These are phyloP conservation scores for Cyberlindnera suaveolens DNA, from an alignment of 805 yeast genomes.

Conservation along the genomic window DNA sequence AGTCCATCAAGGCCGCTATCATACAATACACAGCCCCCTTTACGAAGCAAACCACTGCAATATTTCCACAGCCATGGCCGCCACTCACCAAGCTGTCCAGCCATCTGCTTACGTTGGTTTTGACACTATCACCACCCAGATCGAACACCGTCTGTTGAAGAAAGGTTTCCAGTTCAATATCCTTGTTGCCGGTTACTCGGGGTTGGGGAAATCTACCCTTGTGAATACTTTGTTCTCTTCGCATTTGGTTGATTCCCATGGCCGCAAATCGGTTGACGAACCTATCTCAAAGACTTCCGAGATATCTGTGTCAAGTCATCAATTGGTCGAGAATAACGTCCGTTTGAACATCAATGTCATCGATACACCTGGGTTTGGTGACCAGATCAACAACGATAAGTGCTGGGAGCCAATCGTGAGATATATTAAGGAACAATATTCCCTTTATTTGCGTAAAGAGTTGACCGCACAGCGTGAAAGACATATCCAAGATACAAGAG, in stretches of 20 bases:
- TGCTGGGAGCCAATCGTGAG: constrained; percentile 96
- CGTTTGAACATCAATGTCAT: constrained; percentile 79
- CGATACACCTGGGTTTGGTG: constrained; percentile 98
- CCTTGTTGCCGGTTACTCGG: constrained; percentile 91
- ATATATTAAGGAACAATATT: constrained; percentile 92
- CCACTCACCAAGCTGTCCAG: constrained; percentile 20
- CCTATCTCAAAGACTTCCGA: constrained; percentile 86
- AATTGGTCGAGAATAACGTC: constrained; percentile 80
- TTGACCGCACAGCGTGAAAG: constrained; percentile 90
- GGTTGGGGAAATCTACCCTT: constrained; percentile 90
- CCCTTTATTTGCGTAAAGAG: constrained; percentile 85
- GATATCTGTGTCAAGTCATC: constrained; percentile 64
- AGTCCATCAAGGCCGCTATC: background rate
- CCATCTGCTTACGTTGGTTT: constrained; percentile 89
- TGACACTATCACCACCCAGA: constrained; percentile 93
- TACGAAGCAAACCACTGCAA: background rate
- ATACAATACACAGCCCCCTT: background rate
- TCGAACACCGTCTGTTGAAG: constrained; percentile 85
- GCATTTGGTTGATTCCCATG: constrained; percentile 66
- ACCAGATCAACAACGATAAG: constrained; percentile 88
- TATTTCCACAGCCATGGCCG: constrained; percentile 7
- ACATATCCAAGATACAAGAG: constrained; percentile 78
- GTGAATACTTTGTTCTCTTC: constrained; percentile 87
- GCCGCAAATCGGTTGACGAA: constrained; percentile 59
- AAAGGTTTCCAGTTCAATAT: constrained; percentile 92